Conservation (phyloP, 2,329 filamentous ascomycete genomes). For the Nannizzia gypsea region DNA sequence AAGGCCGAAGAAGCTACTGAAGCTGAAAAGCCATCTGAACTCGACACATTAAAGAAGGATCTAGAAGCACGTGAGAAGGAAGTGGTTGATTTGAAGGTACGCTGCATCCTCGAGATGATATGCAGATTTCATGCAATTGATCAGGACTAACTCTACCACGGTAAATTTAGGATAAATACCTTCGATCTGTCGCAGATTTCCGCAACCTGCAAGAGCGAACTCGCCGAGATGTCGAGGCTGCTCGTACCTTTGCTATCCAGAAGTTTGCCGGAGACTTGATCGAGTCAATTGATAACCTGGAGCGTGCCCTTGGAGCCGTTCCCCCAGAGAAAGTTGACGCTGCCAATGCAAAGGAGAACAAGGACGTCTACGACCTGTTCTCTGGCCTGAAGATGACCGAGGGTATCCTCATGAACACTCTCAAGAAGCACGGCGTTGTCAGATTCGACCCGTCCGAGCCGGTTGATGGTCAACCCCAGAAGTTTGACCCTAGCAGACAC, state of each 20-base stretch:
- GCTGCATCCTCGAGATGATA: slow-evolving; percentile 4
- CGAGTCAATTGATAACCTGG: slow-evolving; percentile 92
- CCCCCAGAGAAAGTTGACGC: slow-evolving; percentile 58
- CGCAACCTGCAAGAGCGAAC: slow-evolving; percentile 95
- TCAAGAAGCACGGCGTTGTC: slow-evolving; percentile 90
- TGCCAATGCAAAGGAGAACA: slow-evolving; percentile 43
- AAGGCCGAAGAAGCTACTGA: slow-evolving; percentile 29
- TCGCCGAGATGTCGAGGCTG: slow-evolving; percentile 73
- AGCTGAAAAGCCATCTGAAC: slow-evolving; percentile 31
- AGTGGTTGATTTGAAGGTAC: slow-evolving; percentile 73
- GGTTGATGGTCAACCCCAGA: slow-evolving; percentile 49
- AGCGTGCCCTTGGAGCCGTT: slow-evolving; percentile 76
- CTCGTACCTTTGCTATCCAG: slow-evolving; percentile 88
- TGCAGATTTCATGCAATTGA: not conserved
- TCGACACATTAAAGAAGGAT: slow-evolving; percentile 48
- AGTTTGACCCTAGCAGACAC: slow-evolving; percentile 93
- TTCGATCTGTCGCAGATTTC: slow-evolving; percentile 91
- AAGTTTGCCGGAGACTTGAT: slow-evolving; percentile 88
- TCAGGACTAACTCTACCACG: not conserved
- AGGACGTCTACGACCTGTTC: slow-evolving; percentile 69
- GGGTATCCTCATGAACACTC: slow-evolving; percentile 68
- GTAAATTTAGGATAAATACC: slow-evolving; percentile 69
- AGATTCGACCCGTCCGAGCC: slow-evolving; percentile 59
- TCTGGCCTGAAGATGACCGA: slow-evolving; percentile 95
- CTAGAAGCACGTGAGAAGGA: slow-evolving; percentile 62